Conservation (phyloP, 768 basidiomycete genomes). For the Mycena galopus region DNA sequence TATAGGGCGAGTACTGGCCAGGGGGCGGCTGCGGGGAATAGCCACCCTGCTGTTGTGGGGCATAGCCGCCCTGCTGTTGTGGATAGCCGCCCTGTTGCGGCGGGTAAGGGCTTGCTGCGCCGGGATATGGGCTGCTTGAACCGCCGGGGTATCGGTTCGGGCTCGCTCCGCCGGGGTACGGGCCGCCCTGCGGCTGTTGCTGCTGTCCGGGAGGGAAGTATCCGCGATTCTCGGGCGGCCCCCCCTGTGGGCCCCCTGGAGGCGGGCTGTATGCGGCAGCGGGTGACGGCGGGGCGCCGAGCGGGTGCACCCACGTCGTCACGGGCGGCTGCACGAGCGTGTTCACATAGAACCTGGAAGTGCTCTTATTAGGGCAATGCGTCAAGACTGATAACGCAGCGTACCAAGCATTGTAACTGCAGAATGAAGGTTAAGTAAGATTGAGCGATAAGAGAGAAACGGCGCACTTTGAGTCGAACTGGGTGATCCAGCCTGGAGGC, state of each 20-base stretch:
- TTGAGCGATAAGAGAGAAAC: slow-evolving; percentile 41
- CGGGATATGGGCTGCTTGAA: slow-evolving; percentile 28
- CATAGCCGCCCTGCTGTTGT: slow-evolving; percentile 32
- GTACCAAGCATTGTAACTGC: slow-evolving; percentile 80
- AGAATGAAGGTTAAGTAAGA: slow-evolving; percentile 34
- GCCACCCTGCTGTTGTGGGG: too few species aligned
- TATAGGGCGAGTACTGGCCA: slow-evolving; percentile 38
- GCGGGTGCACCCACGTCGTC: slow-evolving; percentile 79
- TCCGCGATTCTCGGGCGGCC: slow-evolving; percentile 52
- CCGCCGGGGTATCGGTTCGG: slow-evolving; percentile 36
- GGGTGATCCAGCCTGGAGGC: slow-evolving; percentile 76
- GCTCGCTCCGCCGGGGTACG: slow-evolving; percentile 11
- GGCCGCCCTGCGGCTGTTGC: slow-evolving; percentile 24
- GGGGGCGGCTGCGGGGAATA: slow-evolving; percentile 33
- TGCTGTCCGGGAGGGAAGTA: slow-evolving; percentile 31
- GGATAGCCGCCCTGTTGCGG: slow-evolving; percentile 40
- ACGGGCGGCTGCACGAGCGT: slow-evolving; percentile 71
- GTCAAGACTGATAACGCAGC: slow-evolving; percentile 2
- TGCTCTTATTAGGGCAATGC: not conserved
- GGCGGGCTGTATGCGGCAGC: slow-evolving; percentile 57
- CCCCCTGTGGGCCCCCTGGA: slow-evolving; percentile 61
- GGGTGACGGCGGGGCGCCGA: slow-evolving; percentile 60
- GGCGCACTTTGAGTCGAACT: slow-evolving; percentile 75
- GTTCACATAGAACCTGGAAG: slow-evolving; percentile 84
- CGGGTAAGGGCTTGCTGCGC: slow-evolving; percentile 43